phyloP scores from a whole-genome alignment of 306 rosid species.

The Alnus glutinosa region DNA sequence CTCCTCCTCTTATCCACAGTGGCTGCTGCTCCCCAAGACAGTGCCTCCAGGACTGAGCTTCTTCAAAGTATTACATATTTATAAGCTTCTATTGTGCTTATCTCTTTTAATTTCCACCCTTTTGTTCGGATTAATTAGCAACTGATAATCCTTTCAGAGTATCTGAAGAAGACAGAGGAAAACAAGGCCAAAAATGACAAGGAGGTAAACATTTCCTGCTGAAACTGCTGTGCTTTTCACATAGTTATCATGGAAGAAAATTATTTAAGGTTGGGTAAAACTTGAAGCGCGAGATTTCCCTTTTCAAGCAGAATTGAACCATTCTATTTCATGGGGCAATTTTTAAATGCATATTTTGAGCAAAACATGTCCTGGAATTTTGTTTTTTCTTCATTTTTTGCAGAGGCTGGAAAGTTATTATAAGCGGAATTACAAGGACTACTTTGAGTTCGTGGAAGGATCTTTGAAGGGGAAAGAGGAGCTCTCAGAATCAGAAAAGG shows the following conservation, averaged over 20 bases:
- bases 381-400: neutral
- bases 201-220: conserved; percentile 51
- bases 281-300: too few relatives aligned
- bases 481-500: conserved; percentile 78
- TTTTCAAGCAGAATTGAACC: too few relatives aligned
- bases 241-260: too few relatives aligned
- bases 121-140: neutral
- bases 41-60: conserved; percentile 66
- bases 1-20: conserved; percentile 57
- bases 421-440: conserved; percentile 93
- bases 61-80: conserved; percentile 55
- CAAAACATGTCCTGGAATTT: neutral
- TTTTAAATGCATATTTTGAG: neutral
- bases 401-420: conserved; percentile 86
- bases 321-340: neutral
- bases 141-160: conserved; percentile 47
- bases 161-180: conserved; percentile 77
- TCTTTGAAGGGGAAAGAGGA: conserved; percentile 47
- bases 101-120: neutral
- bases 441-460: conserved; percentile 80
- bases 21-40: conserved; percentile 50
- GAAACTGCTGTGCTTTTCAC: neutral
- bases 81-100: neutral
- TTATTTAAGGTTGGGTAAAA: too few relatives aligned
- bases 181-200: conserved; percentile 90